Conservation (phyloP, 2,329 filamentous ascomycete species). For the Pestalotiopsis sp. region DNA sequence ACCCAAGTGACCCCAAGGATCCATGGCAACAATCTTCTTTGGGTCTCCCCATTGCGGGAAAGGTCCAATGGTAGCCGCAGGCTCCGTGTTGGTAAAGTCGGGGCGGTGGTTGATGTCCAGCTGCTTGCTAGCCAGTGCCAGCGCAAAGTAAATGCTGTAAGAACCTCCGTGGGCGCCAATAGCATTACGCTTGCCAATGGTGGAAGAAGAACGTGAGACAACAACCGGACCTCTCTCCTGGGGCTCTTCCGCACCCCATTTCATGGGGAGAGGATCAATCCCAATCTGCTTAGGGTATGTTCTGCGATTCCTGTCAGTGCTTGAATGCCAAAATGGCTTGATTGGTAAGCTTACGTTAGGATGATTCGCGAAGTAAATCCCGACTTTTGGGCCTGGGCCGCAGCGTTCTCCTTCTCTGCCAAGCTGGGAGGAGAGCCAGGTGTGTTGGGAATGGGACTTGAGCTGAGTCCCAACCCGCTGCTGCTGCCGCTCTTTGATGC, state of each 20-base stretch:
- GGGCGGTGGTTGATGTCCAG: slow-evolving; percentile 77
- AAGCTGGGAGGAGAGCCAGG: slow-evolving; percentile 18
- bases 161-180: slow-evolving; percentile 67
- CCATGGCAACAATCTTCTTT: slow-evolving; percentile 97
- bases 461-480: background rate
- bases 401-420: slow-evolving; percentile 19
- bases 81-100: slow-evolving; percentile 82
- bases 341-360: slow-evolving; percentile 44
- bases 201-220: slow-evolving; percentile 75
- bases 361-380: slow-evolving; percentile 56
- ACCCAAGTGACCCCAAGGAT: slow-evolving; percentile 85
- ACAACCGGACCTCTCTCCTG: slow-evolving; percentile 81
- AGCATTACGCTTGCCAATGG: slow-evolving; percentile 78
- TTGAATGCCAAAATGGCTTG: background rate
- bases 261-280: slow-evolving; percentile 85
- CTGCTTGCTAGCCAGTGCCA: slow-evolving; percentile 90
- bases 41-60: slow-evolving; percentile 87
- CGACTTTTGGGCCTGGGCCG: slow-evolving; percentile 37
- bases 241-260: slow-evolving; percentile 83
- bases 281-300: slow-evolving; percentile 95
- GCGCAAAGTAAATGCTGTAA: slow-evolving; percentile 93
- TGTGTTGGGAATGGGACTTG: slow-evolving; percentile 2
- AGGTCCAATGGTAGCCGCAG: slow-evolving; percentile 84
- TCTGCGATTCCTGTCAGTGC: slow-evolving; percentile 33
- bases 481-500: background rate